phyloP scores from a whole-genome alignment of 129 eudicot genomes.

The Erigeron canadensis region DNA sequence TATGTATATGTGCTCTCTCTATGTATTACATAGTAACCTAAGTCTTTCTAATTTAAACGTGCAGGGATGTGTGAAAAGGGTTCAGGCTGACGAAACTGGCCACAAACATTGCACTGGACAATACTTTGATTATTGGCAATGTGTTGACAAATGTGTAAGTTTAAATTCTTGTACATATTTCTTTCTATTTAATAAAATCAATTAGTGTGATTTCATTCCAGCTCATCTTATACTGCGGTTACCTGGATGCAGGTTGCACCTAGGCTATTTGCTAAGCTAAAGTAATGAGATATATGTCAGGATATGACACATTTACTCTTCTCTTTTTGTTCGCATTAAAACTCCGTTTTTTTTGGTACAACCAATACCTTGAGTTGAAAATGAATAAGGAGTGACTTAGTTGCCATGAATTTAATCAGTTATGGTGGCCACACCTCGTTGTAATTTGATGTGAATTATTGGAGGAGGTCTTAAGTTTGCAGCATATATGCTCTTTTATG shows the following conservation, averaged over 20 bases:
- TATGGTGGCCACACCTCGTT: slow-evolving; percentile 13
- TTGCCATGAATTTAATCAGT: slow-evolving; percentile 26
- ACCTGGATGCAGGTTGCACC: slow-evolving; percentile 64
- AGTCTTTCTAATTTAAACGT: background rate
- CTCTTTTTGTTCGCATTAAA: slow-evolving; percentile 25
- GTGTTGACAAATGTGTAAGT: slow-evolving; percentile 86
- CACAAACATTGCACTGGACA: slow-evolving; percentile 94
- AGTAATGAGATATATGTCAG: slow-evolving; percentile 38
- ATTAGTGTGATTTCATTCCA: background rate
- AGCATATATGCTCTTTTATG: background rate
- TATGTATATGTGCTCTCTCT: background rate
- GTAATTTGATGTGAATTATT: slow-evolving; percentile 21
- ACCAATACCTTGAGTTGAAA: slow-evolving; percentile 29
- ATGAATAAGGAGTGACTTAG: slow-evolving; percentile 47
- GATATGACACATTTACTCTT: background rate
- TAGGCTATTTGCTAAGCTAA: slow-evolving; percentile 60
- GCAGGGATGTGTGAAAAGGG: slow-evolving; percentile 74
- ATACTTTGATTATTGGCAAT: slow-evolving; percentile 84
- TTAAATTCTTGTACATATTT: background rate
- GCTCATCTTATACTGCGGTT: background rate
- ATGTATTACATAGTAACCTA: too few species aligned
- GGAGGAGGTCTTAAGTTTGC: background rate
- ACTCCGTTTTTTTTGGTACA: slow-evolving; percentile 29
- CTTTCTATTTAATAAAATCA: background rate
- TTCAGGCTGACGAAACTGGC: slow-evolving; percentile 81